Evolutionary conservation across 805 yeast species (phyloP).

Genomic region (Starmerella lactis-condensi): DNA sequence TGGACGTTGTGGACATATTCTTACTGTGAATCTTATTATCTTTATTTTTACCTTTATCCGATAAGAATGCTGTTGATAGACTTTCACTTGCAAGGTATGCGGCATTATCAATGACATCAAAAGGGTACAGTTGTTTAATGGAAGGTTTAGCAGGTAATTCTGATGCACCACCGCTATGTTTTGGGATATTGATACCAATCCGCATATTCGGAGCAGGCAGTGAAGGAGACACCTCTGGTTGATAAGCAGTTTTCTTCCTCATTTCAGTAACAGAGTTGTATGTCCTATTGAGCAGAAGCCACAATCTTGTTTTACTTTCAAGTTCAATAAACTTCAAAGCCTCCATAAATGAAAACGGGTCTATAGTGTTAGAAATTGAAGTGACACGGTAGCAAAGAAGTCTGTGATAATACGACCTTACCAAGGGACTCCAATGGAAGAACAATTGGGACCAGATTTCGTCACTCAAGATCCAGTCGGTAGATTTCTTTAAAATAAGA

Average conservation of each 20-base stretch:
- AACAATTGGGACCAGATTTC: constrained; percentile 38
- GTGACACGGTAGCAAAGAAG: constrained; percentile 48
- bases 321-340: no score
- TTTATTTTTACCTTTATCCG: no score
- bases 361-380: constrained; percentile 19
- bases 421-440: constrained; percentile 65
- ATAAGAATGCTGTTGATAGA: no score
- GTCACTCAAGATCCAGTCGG: constrained; percentile 36
- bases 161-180: constrained; percentile 6
- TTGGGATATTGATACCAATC: constrained; percentile 17
- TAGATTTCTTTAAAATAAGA: constrained; percentile 33
- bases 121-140: constrained; percentile 18
- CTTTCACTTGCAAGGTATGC: constrained; percentile 20
- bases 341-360: no score
- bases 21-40: not conserved
- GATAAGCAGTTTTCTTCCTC: constrained; percentile 5
- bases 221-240: constrained; percentile 14
- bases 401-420: constrained; percentile 49
- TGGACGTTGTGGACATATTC: not conserved
- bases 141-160: not conserved
- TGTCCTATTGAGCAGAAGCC: no score
- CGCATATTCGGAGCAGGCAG: constrained; percentile 20
- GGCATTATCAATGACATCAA: constrained; percentile 24
- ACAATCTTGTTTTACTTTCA: no score
- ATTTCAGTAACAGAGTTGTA: no score